Evolutionary conservation across 805 yeast species (phyloP), one percentile per base, ranked within the genome.

Genomic region (Suhomyces xylopsoci): DNA sequence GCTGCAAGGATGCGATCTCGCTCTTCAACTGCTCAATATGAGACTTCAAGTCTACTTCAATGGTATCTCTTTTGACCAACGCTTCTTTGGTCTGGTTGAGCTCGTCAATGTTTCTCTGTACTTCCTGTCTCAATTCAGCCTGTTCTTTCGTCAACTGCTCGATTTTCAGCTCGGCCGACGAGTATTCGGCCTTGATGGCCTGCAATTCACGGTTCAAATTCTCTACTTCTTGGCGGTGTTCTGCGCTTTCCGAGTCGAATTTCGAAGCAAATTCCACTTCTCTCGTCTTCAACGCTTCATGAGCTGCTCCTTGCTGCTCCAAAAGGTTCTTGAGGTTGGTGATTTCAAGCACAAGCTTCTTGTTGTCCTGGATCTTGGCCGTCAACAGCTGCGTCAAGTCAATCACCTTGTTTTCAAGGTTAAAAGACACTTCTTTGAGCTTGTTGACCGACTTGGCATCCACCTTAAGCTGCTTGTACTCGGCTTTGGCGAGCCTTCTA

Each of bases 321-420:
- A 90, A 76, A 52, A 70, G 66, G 42, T 51, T 63, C 58, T 69
- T 76, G 58, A 76, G 67, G 52, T 62, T 65, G 14, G 81, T 79
- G 48, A 92, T 81, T 62, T 88, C 87, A 14, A 72, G 70, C 54
- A 82, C 78, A 64, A 93, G 77, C 55, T 79, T 81, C 73, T 86
- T 87, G 70, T 92, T 92, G 60, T 90, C 97, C 58, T 83, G 88
- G 24, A 88, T 85, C 67, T 90, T 88, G 36, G 84, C 72, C 0
- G 96, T 83, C 55, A 93, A 77, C 10, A 87, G 81, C 64, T 93
- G 96, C 3, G 97, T 93, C 60, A 94, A 81, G 70, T 92, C 96
- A 58, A 94, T 91, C n/a, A 96, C 97, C 78, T 96, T 94, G 71
- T 94, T 94, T 70, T 94, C 99, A 63, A 96, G 81, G 67, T 88